Evolutionary conservation across 345 rosid genomes (phyloP), one percentile per base, ranked within the genome.

Genomic region (Hibiscus syriacus): DNA sequence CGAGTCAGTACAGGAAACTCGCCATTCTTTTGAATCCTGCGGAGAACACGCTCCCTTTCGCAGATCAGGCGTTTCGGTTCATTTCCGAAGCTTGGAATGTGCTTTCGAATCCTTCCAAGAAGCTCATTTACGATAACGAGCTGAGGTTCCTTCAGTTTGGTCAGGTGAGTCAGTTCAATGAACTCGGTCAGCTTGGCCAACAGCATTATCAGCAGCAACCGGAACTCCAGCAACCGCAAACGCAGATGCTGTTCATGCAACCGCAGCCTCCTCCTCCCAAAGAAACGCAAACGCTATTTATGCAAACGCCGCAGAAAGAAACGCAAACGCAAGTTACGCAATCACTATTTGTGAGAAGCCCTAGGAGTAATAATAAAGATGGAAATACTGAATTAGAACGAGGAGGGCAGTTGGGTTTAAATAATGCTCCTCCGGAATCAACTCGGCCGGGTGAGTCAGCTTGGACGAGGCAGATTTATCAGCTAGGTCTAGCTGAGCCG

Each of bases 61-160:
- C 95, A 3, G 97, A 91, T 80, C 89, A 80, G 29, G 96, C 96
- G 10, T 82, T 84, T 72, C 76, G 77, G 49, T 68, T 89, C 48
- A 89, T 62, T 72, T 72, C 96, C 8, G 96, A 91, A 61, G 98
- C 99, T 3, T 91, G 99, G 99, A 63, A 73, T 26, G 82, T 87
- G 36, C 85, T 94, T 57, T 91, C 96, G 4, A 79, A 84, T 66
- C 85, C 95, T 0, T 60, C 83, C 1, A 89, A 76, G 80, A 91
- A 94, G 82, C 72, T 80, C 34, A n/a, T 76, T 69, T 91, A 94
- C 71, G 99, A 94, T 64, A 83, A 72, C 29, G 92, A 87, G 74
- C 68, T 94, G 73, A 78, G 82, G 38, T 53, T 85, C 83, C 82
- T 87, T 80, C 94, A 83, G 71, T 73, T 85, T 69, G 88, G 82